Evolutionary conservation across 768 basidiomycete genomes (phyloP), one percentile per base, ranked within the genome.

Genomic region (Rhodosporidiobolus odoratus): DNA sequence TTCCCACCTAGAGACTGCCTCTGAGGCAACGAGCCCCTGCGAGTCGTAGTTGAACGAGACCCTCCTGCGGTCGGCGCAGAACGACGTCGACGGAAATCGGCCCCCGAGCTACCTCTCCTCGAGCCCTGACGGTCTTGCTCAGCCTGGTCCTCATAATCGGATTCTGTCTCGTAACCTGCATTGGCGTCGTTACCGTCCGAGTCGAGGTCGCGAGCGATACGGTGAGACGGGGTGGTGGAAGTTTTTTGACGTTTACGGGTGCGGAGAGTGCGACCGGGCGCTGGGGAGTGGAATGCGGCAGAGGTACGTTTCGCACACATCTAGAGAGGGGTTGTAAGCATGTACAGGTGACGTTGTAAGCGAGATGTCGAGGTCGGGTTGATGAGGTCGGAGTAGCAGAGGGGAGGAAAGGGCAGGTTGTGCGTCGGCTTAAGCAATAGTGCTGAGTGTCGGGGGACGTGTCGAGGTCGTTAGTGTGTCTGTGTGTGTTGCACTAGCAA

Each of bases 271-370:
- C 4, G 60, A 19, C 17, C 1, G 10, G 37, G 40, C 8, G 58
- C 41, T 4, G 68, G 63, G 10, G 68, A 69, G 50, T 53, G 43
- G 57, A 37, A 23, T n/a, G 21, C n/a, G 58, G 38, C 27, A 7
- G n/a, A 27, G 48, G 64, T 48, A 30, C 69, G 69, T 58, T 65
- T 71, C 0, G 17, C 8, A 30, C 59, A 45, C 64, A 66, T 66
- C 64, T 62, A 66, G 2, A 35, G 52, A 17, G 50, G n/a, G 58
- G 41, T 32, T 19, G 34, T 4, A n/a, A 2, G 52, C 68, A 62
- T 65, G n/a, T n/a, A 59, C 30, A 43, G 54, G 52, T 38, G 58
- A 15, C 2, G 58, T 21, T 56, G 23, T 21, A 37, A 17, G 54
- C 41, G 56, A 7, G 60, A 41, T 17, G 48, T n/a, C 35, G 58